Evolutionary conservation across 768 basidiomycete genomes (phyloP).

Genomic region (Russula virescens): DNA sequence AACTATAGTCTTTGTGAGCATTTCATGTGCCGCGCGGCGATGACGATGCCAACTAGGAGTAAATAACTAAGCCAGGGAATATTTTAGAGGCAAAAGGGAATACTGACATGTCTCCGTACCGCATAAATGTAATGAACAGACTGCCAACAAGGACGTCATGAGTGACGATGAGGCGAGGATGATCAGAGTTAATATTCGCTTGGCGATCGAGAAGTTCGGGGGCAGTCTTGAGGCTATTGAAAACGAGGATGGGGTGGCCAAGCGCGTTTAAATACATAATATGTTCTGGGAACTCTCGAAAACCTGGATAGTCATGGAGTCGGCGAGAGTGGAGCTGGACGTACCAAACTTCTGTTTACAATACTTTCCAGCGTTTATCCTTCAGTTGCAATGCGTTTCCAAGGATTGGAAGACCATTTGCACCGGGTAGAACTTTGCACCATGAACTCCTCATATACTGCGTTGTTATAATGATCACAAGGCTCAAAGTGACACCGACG

Average conservation of each 20-base stretch:
- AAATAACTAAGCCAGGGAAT: neutral
- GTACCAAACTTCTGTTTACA: constrained; percentile 7
- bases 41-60: constrained; percentile 13
- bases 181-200: constrained; percentile 26
- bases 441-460: constrained; percentile 4
- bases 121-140: neutral
- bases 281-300: neutral
- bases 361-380: constrained; percentile 1
- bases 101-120: neutral
- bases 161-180: neutral
- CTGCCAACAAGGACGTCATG: neutral
- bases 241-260: constrained; percentile 26
- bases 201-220: constrained; percentile 37
- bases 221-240: constrained; percentile 32
- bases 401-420: constrained; percentile 9
- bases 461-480: neutral
- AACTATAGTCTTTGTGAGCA: constrained; percentile 6
- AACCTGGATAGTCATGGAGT: neutral
- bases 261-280: constrained; percentile 4
- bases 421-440: constrained; percentile 9
- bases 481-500: neutral
- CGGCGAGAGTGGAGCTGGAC: neutral
- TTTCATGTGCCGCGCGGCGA: constrained; percentile 12
- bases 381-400: constrained; percentile 5
- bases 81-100: no score